Percentiles rank a stretch among this genome's conserved stretches.
These are phyloP conservation scores for Saccharomycopsis phalli DNA, from an alignment of 1,139 yeast species.

Conservation along the genomic window DNA sequence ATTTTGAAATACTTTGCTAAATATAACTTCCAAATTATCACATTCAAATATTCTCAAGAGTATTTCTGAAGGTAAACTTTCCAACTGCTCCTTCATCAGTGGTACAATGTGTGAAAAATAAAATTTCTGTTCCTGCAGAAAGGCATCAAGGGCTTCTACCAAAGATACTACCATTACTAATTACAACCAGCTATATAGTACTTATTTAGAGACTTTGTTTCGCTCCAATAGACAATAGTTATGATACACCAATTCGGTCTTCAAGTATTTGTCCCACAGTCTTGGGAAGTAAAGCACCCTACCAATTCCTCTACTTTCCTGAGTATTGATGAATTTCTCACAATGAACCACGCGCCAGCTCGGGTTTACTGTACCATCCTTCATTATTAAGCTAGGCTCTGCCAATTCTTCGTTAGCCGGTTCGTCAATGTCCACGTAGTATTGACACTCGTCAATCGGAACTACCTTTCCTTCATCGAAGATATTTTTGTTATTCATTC, in stretches of 20 bases:
- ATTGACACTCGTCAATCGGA: slow-evolving; percentile 42
- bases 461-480: slow-evolving; percentile 48
- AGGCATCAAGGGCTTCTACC: too few species aligned
- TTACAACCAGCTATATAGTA: too few species aligned
- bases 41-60: too few species aligned
- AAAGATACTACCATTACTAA: too few species aligned
- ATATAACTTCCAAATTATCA: too few species aligned
- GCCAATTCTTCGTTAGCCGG: slow-evolving; percentile 28
- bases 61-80: too few species aligned
- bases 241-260: slow-evolving; percentile 34
- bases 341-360: slow-evolving; percentile 40
- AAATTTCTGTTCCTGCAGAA: too few species aligned
- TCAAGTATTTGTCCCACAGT: slow-evolving; percentile 24
- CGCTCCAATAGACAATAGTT: slow-evolving; percentile 36
- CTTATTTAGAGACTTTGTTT: too few species aligned
- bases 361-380: slow-evolving; percentile 12
- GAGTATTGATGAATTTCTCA: slow-evolving; percentile 40
- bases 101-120: too few species aligned
- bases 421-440: slow-evolving; percentile 46
- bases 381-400: slow-evolving; percentile 24
- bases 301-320: slow-evolving; percentile 38
- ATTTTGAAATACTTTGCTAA: too few species aligned
- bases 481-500: slow-evolving; percentile 66
- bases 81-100: too few species aligned
- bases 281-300: slow-evolving; percentile 40